These are phyloP conservation scores for Przewalskia tangutica DNA, from an alignment of 257 asterid species.

Conservation along the genomic window DNA sequence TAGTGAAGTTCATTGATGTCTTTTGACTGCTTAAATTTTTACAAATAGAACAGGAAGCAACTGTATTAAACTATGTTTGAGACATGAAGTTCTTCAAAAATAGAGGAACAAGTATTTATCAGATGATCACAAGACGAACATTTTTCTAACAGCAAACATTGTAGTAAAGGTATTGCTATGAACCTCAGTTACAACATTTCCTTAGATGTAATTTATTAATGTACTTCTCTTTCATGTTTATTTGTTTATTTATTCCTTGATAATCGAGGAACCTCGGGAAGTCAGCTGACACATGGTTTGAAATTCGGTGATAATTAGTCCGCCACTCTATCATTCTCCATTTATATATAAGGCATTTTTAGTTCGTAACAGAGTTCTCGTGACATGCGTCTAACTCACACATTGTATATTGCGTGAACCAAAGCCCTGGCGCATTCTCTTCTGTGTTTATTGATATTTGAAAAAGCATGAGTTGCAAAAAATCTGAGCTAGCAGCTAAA, in stretches of 20 bases:
- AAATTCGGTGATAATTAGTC: not conserved
- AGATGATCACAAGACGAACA: not conserved
- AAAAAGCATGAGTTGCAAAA: not conserved
- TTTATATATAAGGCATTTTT: not conserved
- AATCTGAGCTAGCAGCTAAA: not conserved
- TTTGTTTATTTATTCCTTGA: not conserved
- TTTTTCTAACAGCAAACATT: not conserved
- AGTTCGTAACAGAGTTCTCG: not conserved
- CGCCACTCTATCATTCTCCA: not conserved
- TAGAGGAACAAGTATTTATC: conserved; percentile 43
- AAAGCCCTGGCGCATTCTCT: not conserved
- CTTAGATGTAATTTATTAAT: not conserved
- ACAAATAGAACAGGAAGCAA: conserved; percentile 59
- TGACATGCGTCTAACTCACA: not conserved
- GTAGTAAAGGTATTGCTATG: conserved; percentile 14
- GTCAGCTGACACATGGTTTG: not conserved
- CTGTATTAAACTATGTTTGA: conserved; percentile 74
- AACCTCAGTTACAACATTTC: not conserved
- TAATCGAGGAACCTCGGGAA: not conserved
- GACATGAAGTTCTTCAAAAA: conserved; percentile 64
- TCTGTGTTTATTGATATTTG: not conserved
- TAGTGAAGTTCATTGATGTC: not conserved
- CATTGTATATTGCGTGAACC: not conserved
- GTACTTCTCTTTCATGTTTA: not conserved
- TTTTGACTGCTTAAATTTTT: not conserved